Percentiles rank a stretch among this genome's conserved stretches.
Evolutionary conservation across 192 early-diverging fungal species (phyloP).

Genomic region (Coemansia sp.): DNA sequence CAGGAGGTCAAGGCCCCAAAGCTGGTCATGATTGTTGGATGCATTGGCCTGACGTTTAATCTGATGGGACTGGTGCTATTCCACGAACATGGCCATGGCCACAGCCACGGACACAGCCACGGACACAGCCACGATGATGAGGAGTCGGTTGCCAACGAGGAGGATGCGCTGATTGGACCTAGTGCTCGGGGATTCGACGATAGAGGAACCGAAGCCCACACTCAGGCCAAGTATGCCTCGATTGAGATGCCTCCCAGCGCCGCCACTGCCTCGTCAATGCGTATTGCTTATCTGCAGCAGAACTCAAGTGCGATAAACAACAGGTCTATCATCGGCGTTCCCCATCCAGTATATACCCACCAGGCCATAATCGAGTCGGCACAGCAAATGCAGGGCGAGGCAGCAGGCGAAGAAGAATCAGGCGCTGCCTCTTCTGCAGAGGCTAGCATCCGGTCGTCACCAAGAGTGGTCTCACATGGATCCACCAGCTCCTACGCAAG

Average conservation of each 20-base stretch:
- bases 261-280: neutral
- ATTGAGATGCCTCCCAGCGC: conserved; percentile 18
- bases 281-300: conserved; percentile 9
- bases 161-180: conserved; percentile 26
- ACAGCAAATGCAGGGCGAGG: conserved; percentile 33
- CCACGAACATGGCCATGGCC: conserved; percentile 69
- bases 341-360: conserved; percentile 57
- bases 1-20: conserved; percentile 70
- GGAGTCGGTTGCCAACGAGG: conserved; percentile 36
- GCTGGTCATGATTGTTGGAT: conserved; percentile 76
- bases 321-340: conserved; percentile 55
- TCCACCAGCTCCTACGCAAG: neutral
- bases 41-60: conserved; percentile 77
- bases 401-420: conserved; percentile 11
- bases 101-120: conserved; percentile 57
- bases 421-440: neutral
- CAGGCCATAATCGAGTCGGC: conserved; percentile 57
- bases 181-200: neutral
- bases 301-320: conserved; percentile 41
- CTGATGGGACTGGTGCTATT: conserved; percentile 80
- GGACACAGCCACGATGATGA: conserved; percentile 40
- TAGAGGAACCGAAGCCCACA: neutral
- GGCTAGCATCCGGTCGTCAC: conserved; percentile 22
- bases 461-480: conserved; percentile 9
- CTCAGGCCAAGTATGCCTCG: conserved; percentile 22